Evolutionary conservation across 2,329 filamentous ascomycete species (phyloP).

Genomic region (Hortaea werneckii): DNA sequence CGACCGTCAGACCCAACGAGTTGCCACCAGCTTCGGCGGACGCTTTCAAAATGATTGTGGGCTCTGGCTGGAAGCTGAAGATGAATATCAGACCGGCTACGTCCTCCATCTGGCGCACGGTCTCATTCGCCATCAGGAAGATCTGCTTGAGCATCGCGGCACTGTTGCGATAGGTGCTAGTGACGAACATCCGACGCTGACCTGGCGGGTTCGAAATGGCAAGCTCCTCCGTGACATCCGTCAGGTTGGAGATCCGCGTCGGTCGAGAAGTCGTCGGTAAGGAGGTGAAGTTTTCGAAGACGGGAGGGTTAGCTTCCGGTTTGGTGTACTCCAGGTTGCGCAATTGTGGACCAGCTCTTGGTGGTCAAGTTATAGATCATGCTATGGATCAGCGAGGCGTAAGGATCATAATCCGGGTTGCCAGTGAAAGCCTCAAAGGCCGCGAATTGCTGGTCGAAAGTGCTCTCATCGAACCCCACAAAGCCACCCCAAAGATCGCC

Average conservation of each 20-base stretch:
- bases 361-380: slow-evolving; percentile 8
- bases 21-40: slow-evolving; percentile 8
- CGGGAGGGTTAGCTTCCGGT: slow-evolving; percentile 4
- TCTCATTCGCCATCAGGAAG: neutral
- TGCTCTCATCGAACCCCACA: slow-evolving; percentile 37
- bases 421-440: slow-evolving; percentile 9
- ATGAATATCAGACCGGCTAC: slow-evolving; percentile 5
- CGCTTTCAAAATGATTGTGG: slow-evolving; percentile 3
- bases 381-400: slow-evolving; percentile 12
- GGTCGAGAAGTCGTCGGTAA: slow-evolving; percentile 2
- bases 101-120: slow-evolving; percentile 2
- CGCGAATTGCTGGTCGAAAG: slow-evolving; percentile 7
- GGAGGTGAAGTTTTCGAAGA: slow-evolving; percentile 3
- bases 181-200: slow-evolving; percentile 7
- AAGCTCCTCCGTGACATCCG: slow-evolving; percentile 4
- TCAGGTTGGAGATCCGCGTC: slow-evolving; percentile 1
- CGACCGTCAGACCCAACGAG: slow-evolving; percentile 8
- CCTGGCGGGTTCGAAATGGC: slow-evolving; percentile 4
- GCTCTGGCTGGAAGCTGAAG: slow-evolving; percentile 8
- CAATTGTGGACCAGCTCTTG: slow-evolving; percentile 7
- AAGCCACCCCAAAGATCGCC: slow-evolving; percentile 19
- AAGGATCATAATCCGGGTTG: slow-evolving; percentile 10
- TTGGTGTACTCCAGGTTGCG: slow-evolving; percentile 17
- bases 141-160: neutral
- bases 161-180: slow-evolving; percentile 1